These are phyloP conservation scores for Chrysoporthe puriensis DNA, from an alignment of 2,329 filamentous ascomycete species.

Conservation along the genomic window DNA sequence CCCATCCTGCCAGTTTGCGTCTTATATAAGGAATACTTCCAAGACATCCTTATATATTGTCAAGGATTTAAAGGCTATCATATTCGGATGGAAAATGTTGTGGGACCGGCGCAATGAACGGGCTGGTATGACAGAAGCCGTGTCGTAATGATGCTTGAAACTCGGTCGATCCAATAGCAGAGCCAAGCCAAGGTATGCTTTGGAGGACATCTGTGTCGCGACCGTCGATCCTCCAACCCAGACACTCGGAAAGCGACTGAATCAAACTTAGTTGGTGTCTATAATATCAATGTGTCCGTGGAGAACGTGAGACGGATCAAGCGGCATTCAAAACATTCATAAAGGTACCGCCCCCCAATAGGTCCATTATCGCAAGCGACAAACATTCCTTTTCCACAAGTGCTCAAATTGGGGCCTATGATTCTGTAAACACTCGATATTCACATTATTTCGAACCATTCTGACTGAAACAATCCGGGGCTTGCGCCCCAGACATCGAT, in stretches of 20 bases:
- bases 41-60: neutral
- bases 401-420: too few relatives aligned
- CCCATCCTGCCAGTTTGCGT: too few relatives aligned
- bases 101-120: neutral
- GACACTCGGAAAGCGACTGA: neutral
- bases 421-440: too few relatives aligned
- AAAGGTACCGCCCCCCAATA: too few relatives aligned
- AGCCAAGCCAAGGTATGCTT: conserved; percentile 3
- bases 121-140: neutral
- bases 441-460: too few relatives aligned
- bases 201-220: neutral
- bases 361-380: too few relatives aligned
- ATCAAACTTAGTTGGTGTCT: neutral
- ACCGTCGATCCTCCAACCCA: conserved; percentile 3
- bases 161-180: conserved; percentile 7
- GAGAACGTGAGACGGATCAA: neutral
- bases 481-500: neutral
- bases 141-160: conserved; percentile 7
- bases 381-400: too few relatives aligned
- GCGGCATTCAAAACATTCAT: too few relatives aligned
- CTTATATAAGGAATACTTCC: too few relatives aligned
- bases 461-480: too few relatives aligned
- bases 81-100: neutral
- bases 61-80: neutral
- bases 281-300: neutral